Percentiles rank a stretch among this genome's conserved stretches.
These are phyloP conservation scores for Scopulariopsis brevicaulis DNA, from an alignment of 2,329 filamentous ascomycete species.

Conservation along the genomic window DNA sequence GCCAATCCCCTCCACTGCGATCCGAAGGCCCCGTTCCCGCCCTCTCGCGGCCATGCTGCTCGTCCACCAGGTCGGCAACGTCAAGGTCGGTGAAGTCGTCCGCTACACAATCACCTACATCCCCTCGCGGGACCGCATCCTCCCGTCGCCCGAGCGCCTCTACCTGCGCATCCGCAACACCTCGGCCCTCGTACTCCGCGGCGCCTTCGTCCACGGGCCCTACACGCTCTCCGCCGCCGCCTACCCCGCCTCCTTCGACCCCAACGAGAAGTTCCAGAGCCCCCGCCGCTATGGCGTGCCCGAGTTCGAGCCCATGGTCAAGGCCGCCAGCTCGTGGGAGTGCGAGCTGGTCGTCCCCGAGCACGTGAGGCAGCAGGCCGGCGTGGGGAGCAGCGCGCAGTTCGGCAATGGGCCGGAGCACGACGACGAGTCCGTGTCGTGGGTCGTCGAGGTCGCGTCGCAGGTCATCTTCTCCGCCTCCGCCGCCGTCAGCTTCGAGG, in stretches of 20 bases:
- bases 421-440: conserved; percentile 53
- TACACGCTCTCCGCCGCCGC: conserved; percentile 84
- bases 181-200: conserved; percentile 78
- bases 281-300: conserved; percentile 64
- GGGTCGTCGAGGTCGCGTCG: conserved; percentile 84
- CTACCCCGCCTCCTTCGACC: conserved; percentile 73
- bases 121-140: conserved; percentile 76
- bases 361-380: conserved; percentile 55
- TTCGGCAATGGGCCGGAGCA: conserved; percentile 33
- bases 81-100: conserved; percentile 90
- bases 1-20: neutral
- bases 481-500: conserved; percentile 77
- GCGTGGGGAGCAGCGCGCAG: conserved; percentile 25
- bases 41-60: conserved; percentile 56
- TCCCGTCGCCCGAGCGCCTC: conserved; percentile 71
- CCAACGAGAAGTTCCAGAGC: conserved; percentile 65
- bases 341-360: conserved; percentile 73
- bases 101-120: conserved; percentile 90
- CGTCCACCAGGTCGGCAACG: conserved; percentile 78
- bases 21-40: neutral
- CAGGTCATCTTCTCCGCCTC: conserved; percentile 91
- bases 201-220: conserved; percentile 91
- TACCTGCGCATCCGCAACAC: conserved; percentile 87
- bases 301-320: conserved; percentile 92
- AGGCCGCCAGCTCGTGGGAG: conserved; percentile 81